Conservation (phyloP, 2,329 filamentous ascomycete genomes). For the Cordyceps sp. region DNA sequence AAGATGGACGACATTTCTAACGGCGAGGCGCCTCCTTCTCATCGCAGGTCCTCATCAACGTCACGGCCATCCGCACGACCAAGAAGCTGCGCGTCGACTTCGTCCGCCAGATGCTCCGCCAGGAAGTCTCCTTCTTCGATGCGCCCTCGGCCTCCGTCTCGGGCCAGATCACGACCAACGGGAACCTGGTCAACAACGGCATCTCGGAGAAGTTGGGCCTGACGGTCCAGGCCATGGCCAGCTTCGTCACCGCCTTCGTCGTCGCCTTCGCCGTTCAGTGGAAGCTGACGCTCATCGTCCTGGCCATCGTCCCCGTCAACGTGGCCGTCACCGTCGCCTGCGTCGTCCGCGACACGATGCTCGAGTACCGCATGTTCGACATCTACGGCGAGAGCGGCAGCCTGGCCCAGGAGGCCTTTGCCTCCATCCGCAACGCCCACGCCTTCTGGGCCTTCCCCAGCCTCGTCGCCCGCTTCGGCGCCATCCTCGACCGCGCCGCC, state of each 20-base stretch:
- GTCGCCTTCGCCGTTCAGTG: slow-evolving; percentile 23
- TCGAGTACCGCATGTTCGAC: slow-evolving; percentile 26
- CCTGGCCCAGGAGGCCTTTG: slow-evolving; percentile 31
- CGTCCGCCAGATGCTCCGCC: slow-evolving; percentile 21
- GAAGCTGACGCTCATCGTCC: slow-evolving; percentile 25
- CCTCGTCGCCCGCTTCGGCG: slow-evolving; percentile 22
- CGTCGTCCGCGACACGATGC: slow-evolving; percentile 20
- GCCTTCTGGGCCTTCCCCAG: slow-evolving; percentile 31
- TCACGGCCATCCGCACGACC: slow-evolving; percentile 19
- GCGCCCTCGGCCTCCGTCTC: slow-evolving; percentile 24
- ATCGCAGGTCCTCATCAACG: slow-evolving; percentile 14
- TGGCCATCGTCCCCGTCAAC: slow-evolving; percentile 26
- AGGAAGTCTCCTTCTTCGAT: slow-evolving; percentile 41
- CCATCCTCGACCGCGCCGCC: slow-evolving; percentile 22
- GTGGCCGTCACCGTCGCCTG: slow-evolving; percentile 21
- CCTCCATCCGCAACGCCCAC: slow-evolving; percentile 30
- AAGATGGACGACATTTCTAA: too few species aligned
- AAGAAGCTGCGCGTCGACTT: slow-evolving; percentile 20
- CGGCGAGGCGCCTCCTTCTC: too few species aligned
- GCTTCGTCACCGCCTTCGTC: slow-evolving; percentile 21
- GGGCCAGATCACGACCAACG: slow-evolving; percentile 29
- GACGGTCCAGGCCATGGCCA: slow-evolving; percentile 21
- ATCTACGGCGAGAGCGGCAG: slow-evolving; percentile 24
- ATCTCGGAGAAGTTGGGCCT: slow-evolving; percentile 28
- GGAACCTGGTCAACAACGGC: slow-evolving; percentile 25